Base-by-base conservation (phyloP, 2,329 filamentous ascomycete species). In the Aureobasidium lini region DNA sequence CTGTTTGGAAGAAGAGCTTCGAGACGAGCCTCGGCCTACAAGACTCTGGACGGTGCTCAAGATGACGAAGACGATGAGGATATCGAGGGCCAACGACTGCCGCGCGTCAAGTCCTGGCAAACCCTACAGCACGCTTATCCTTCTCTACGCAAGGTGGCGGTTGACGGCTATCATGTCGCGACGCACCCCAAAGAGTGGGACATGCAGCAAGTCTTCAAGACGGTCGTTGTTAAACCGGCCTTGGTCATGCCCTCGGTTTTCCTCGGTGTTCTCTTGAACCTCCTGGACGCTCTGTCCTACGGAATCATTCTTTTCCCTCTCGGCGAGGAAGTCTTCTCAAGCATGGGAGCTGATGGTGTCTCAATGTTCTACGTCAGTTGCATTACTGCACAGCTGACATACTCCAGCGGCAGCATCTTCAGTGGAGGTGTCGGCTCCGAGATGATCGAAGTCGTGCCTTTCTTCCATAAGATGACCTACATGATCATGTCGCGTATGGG, bases 291-390 rank as follows among this genome's bases (percentile, higher is more conserved):
- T 6, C 76, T 99, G 42, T 97, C 93, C 2, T 99, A 99, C 69
- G 94, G 60, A n/a, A 63, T 63, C 42, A 96, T 96, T 67, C 76
- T 99, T 11, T 99, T 99, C 65, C 94, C 94, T 0, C 80, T 99
- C 0, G 92, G 93, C 6, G 88, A 89, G 63, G 84, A 89, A 7
- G 82, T 96, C 18, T 99, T 99, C 71, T 84, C 87, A 31, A 82
- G 87, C 63, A 83, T 97, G 6, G 94, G 93, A 1, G 87, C 93
- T 0, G 93, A 96, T 60, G 94, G 94, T 28, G 96, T 99, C 59
- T 96, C 94, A 0, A 96, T 99, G 74, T 99, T 97, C 76, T 99
- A 97, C 72, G 89, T 99, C 66, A 96, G 92, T 79, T 96, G 92
- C 60, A 96, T 99, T 63, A 83, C 97, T 42, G 89, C 94, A 0